Evolutionary conservation across 2,329 filamentous ascomycete species (phyloP), one percentile per base, ranked within the genome.

Genomic region (Ilyonectria mors-panacis): DNA sequence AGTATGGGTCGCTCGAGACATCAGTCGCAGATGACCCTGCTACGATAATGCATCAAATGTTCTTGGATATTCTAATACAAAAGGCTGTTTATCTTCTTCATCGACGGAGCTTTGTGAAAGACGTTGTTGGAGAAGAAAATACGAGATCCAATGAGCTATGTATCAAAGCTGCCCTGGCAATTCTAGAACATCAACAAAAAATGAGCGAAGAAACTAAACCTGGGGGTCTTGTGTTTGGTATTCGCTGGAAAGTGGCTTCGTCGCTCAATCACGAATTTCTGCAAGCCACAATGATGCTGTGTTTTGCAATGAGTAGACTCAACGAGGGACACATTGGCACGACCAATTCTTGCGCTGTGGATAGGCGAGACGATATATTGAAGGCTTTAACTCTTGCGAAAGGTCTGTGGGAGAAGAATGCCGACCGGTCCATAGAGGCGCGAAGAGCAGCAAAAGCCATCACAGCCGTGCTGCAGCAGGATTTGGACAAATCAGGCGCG

Each of bases 261-360:
- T 65, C 66, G 15, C 63, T 73, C 10, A 69, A 63, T 7, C 63
- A 64, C 19, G 70, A 73, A 26, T 71, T 73, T 26, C 47, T 73
- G 7, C 70, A 66, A 30, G 66, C 68, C 23, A 71, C 63, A 10
- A 69, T 65, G 60, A 73, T 73, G 68, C n/a, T 71, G 10, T 73
- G 70, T 45, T 63, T 69, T 57, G 59, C 63, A 7, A 23, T 73
- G 12, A 71, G 59, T 26, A 64, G 53, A 48, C 56, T 23, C 2
- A 37, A 61, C 3, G 58, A 51, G 6, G 19, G 30, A 13, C 19
- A n/a, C 5, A 9, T 10, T 13, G 26, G 15, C n/a, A 35, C 26
- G 8, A 6, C 23, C 1, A 48, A 35, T 51, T 10, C 15, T 26
- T 13, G 19, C 8, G 26, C 23, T 10, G 21, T 35, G n/a, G 9